phyloP scores from a whole-genome alignment of 2,329 filamentous ascomycete genomes.

The Ophiostoma perfectum region DNA sequence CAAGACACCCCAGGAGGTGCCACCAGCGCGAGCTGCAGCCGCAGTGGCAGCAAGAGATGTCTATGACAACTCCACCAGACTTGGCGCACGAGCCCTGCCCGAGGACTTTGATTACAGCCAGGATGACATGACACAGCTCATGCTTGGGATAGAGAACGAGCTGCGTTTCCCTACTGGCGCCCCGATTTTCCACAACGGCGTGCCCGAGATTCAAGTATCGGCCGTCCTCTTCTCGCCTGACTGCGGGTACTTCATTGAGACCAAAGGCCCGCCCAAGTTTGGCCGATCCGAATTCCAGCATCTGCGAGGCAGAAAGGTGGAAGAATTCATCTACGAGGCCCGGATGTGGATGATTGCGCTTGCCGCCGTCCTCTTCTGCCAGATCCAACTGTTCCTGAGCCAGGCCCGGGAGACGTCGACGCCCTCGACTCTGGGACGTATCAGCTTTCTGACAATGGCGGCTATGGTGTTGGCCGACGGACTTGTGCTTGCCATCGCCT shows the following conservation, averaged over 20 bases:
- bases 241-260: constrained; percentile 61
- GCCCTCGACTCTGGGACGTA: constrained; percentile 60
- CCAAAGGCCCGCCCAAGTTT: constrained; percentile 56
- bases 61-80: background rate
- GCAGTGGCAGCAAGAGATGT: background rate
- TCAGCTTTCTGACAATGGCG: constrained; percentile 59
- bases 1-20: background rate
- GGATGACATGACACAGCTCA: constrained; percentile 28
- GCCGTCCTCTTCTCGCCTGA: constrained; percentile 62
- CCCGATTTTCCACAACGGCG: constrained; percentile 42
- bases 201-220: constrained; percentile 57
- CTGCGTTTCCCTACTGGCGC: constrained; percentile 57
- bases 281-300: constrained; percentile 49
- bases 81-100: constrained; percentile 1
- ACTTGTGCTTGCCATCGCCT: constrained; percentile 52
- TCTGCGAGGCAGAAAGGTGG: constrained; percentile 55
- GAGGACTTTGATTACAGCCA: constrained; percentile 19
- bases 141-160: constrained; percentile 53
- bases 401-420: constrained; percentile 64
- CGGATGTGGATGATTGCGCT: constrained; percentile 56
- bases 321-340: constrained; percentile 51
- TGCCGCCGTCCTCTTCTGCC: constrained; percentile 52
- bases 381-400: constrained; percentile 56
- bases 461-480: constrained; percentile 60
- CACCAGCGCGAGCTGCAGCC: background rate